Evolutionary conservation across 352 stramenopile genomes (phyloP), one percentile per base, ranked within the genome.

Genomic region (Globisporangium cederbergense): DNA sequence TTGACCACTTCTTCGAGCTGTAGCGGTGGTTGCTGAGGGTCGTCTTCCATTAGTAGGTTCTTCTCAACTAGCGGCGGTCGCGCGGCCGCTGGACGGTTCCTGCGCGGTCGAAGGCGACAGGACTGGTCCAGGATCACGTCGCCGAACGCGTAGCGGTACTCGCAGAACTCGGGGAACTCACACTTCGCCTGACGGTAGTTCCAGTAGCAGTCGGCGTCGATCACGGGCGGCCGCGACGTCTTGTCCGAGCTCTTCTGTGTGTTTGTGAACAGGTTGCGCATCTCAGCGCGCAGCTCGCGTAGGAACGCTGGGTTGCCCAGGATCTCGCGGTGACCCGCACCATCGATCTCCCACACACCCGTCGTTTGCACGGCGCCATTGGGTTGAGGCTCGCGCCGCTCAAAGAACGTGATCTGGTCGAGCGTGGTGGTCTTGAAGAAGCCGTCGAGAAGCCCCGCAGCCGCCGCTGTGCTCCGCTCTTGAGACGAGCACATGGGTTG

Each of bases 121-220:
- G 86, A 94, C 62, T 94, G 86, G 55, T 94, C 86, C 49, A 94
- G 76, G 4, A 72, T 89, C 59, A 94, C 78, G 60, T 94, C 86
- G 20, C 83, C 83, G 57, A 94, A 94, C 58, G 79, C 73, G 65
- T 93, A 94, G 34, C 78, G 79, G 57, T 94, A 94, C 73, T 94
- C 81, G 62, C 86, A 94, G 58, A 89, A 91, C 59, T 85, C 75
- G 8, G 72, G 65, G 66, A 91, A 92, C 67, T 89, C 83, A 62
- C 83, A 94, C 47, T 75, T 71, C 16, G 82, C 81, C 34, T 82
- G 67, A 22, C 83, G 77, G 61, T 94, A 93, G 65, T 94, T 93
- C 83, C 83, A 94, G 67, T 93, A 93, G 73, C 86, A 94, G 59
- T 94, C 86, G 42, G 65, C 69, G 63, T 94, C 83, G 64, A 91